Evolutionary conservation across 257 asterid species (phyloP), one percentile per base, ranked within the genome.

Genomic region (Cynanchum wilfordii): DNA sequence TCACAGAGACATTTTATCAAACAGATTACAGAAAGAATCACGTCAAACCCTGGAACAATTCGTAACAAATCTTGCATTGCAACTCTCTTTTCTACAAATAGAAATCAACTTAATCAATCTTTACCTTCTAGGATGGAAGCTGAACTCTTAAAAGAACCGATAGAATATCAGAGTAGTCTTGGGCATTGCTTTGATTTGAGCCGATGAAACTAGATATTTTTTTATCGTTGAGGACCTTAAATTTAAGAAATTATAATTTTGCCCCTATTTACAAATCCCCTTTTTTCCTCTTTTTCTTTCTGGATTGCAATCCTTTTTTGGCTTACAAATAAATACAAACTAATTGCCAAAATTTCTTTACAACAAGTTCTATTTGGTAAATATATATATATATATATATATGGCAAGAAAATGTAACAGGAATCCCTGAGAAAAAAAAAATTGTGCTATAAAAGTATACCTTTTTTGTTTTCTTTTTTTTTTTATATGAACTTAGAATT

Each of bases 1-100:
- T 68, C 59, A 49, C 11, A 45, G 24, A 68, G 59, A 42, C 72
- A 68, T 68, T 49, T 49, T n/a, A 24, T 25, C 72, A 47, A 68
- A 54, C 27, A 68, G n/a, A 27, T 10, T 24, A 57, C 64, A 57
- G 19, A 59, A 42, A 25, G 17, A 58, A 58, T 25, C 36, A 24
- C 3, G 64, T 24, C 30, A 58, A 8, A 8, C 33, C 36, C 38
- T 27, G 19, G 12, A 59, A 16, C n/a, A 1, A 3, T 27, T 19
- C 16, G 40, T 8, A 27, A 13, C 6, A 59, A 29, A 59, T 25
- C 42, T 27, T 11, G n/a, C 38, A 27, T 27, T 10, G 29, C 19
- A 25, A 58, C 29, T 25, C 38, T 2, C n/a, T 15, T 59, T 27
- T 1, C 62, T 1, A 10, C 13, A 24, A 22, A 24, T 56, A 10